phyloP scores from a whole-genome alignment of 2,329 filamentous ascomycete species.

The Aspergillus fijiensis region DNA sequence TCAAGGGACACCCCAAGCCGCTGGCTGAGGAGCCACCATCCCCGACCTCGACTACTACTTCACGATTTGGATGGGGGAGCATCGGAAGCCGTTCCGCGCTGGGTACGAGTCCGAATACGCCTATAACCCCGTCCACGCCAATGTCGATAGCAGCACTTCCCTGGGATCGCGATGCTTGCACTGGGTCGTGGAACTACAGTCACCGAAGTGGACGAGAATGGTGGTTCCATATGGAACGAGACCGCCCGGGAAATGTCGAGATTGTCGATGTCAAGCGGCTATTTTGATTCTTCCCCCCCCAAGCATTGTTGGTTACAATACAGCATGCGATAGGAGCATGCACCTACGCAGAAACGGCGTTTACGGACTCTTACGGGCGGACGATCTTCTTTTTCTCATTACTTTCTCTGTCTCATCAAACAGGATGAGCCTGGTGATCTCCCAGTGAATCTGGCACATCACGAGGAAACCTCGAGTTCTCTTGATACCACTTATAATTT shows the following conservation, averaged over 20 bases:
- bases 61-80: conserved; percentile 38
- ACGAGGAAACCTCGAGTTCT: background rate
- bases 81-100: conserved; percentile 34
- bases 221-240: conserved; percentile 48
- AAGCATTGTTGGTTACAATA: background rate
- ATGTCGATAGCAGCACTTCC: conserved; percentile 31
- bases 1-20: conserved; percentile 22
- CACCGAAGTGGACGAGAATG: conserved; percentile 44
- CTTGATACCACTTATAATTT: background rate
- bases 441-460: background rate
- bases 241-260: conserved; percentile 36
- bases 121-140: conserved; percentile 33
- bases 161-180: conserved; percentile 46
- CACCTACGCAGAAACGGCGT: conserved; percentile 6
- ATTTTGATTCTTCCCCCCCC: conserved; percentile 27
- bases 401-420: background rate
- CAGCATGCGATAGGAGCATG: background rate
- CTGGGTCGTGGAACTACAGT: conserved; percentile 44
- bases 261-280: conserved; percentile 35
- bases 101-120: conserved; percentile 31
- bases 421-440: background rate
- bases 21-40: conserved; percentile 32
- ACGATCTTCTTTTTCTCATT: background rate
- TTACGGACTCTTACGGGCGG: conserved; percentile 4
- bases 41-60: conserved; percentile 32